phyloP scores from a whole-genome alignment of 2,329 filamentous ascomycete genomes.

The Paraphoma chrysanthemicola region DNA sequence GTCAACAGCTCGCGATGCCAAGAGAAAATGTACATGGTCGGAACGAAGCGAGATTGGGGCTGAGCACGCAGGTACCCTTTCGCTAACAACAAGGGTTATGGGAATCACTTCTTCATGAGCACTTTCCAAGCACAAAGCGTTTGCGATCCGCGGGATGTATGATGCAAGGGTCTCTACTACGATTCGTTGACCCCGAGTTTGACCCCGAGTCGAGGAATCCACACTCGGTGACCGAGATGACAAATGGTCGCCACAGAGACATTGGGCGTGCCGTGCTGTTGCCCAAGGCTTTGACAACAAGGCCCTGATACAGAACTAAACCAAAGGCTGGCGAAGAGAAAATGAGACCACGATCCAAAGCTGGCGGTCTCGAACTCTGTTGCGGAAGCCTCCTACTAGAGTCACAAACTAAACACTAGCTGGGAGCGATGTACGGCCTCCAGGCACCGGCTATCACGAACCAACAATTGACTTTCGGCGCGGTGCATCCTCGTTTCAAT shows the following conservation, averaged over 20 bases:
- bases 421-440: not conserved
- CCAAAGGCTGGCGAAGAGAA: too few species aligned
- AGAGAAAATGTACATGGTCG: slow-evolving; percentile 5
- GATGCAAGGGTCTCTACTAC: slow-evolving; percentile 14
- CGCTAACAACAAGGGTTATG: too few species aligned
- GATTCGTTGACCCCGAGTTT: not conserved
- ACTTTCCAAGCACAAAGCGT: too few species aligned
- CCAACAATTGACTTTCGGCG: not conserved
- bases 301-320: too few species aligned
- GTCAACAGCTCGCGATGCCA: not conserved
- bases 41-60: not conserved
- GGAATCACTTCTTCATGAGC: too few species aligned
- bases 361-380: too few species aligned
- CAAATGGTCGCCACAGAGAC: not conserved
- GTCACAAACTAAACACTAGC: too few species aligned
- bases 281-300: too few species aligned
- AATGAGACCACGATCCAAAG: too few species aligned
- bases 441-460: not conserved
- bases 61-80: not conserved
- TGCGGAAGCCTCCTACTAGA: too few species aligned
- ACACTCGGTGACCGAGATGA: not conserved
- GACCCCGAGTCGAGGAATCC: not conserved
- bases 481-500: not conserved
- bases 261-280: not conserved
- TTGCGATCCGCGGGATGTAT: slow-evolving; percentile 27